These are phyloP conservation scores for Glaciozyma martinii DNA, from an alignment of 768 basidiomycete genomes.

Conservation along the genomic window DNA sequence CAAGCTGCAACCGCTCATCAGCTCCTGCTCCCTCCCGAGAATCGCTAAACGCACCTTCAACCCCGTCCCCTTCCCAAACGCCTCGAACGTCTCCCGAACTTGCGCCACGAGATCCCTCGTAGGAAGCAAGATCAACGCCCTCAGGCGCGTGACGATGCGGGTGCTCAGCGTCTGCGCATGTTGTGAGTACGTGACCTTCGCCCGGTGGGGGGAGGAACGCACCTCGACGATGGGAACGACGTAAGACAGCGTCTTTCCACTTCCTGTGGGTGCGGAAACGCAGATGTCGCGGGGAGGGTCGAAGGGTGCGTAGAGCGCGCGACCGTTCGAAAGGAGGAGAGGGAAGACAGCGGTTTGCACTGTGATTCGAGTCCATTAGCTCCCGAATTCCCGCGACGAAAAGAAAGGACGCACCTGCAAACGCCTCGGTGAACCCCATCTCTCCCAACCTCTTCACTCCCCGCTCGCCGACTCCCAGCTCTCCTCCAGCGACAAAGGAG, in stretches of 20 bases:
- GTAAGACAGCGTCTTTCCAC: constrained; percentile 96
- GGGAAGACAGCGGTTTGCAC: constrained; percentile 86
- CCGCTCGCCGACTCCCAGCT: constrained; percentile 50
- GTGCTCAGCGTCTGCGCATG: constrained; percentile 56
- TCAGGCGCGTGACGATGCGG: constrained; percentile 68
- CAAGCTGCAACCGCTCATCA: constrained; percentile 46
- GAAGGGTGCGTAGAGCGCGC: constrained; percentile 57
- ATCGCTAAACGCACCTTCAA: constrained; percentile 49
- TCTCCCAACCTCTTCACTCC: constrained; percentile 58
- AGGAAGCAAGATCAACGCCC: constrained; percentile 82
- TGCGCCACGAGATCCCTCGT: constrained; percentile 88
- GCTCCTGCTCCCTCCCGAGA: background rate
- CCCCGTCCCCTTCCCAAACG: constrained; percentile 69
- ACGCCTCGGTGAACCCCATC: constrained; percentile 73
- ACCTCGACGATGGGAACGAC: constrained; percentile 86
- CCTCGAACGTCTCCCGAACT: constrained; percentile 86
- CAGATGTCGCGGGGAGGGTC: constrained; percentile 68
- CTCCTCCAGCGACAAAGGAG: constrained; percentile 45
- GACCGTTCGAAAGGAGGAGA: constrained; percentile 52
- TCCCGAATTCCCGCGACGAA: background rate
- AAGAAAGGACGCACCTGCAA: constrained; percentile 58
- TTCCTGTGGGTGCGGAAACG: constrained; percentile 93
- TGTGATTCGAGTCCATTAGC: constrained; percentile 36
- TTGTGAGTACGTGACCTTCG: constrained; percentile 1
- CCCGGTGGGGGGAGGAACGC: constrained; percentile 15